A percentile compares a stretch with the other conserved stretches of the same genome.
Conservation (phyloP, 305 asterid species). For the Solanum hybrid region DNA sequence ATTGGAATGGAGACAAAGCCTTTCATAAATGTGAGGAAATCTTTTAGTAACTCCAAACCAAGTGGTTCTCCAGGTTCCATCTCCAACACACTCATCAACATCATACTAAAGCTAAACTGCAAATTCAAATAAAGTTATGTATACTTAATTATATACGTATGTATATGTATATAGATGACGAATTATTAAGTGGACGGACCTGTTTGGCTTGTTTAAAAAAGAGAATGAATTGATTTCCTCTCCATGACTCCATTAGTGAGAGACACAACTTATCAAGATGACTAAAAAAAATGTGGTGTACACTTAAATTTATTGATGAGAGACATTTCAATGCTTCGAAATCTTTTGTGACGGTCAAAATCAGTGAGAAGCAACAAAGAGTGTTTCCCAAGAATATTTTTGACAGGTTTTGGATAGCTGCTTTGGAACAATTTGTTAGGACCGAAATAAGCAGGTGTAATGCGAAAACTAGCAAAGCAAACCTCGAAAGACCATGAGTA, state of each 20-base stretch:
- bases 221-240: constrained; percentile 11
- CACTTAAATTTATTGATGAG: constrained; percentile 41
- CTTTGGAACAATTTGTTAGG: constrained; percentile 18
- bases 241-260: constrained; percentile 32
- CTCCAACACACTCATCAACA: constrained; percentile 46
- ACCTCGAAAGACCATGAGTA: no score
- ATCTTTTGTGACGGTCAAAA: constrained; percentile 37
- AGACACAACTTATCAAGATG: constrained; percentile 24
- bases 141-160: no score
- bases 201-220: constrained; percentile 50
- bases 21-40: constrained; percentile 63
- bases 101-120: constrained; percentile 55
- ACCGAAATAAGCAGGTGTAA: no score
- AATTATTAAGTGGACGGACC: constrained; percentile 18
- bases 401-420: constrained; percentile 42
- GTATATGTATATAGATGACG: no score
- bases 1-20: constrained; percentile 74
- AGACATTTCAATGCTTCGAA: constrained; percentile 29
- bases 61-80: constrained; percentile 51
- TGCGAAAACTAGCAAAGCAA: no score
- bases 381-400: constrained; percentile 42
- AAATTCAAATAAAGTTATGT: background rate
- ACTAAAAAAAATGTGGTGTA: constrained; percentile 24
- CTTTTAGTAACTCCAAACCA: constrained; percentile 28
- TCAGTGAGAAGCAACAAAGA: constrained; percentile 51